These are phyloP conservation scores for Acanthochlamys bracteata DNA, from an alignment of 106 monocot species.

Conservation along the genomic window DNA sequence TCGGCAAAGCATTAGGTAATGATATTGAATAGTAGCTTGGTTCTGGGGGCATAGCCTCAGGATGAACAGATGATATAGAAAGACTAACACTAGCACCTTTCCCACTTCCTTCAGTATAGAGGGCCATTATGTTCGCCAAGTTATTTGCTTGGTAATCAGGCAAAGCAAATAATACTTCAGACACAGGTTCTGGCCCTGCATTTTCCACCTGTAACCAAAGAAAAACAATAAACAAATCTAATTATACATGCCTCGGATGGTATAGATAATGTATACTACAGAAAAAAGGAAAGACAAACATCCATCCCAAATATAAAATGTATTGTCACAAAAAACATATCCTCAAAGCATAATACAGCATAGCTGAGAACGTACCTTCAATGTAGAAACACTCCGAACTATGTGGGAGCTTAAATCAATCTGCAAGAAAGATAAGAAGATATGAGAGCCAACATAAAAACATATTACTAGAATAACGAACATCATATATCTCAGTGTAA, in stretches of 20 bases:
- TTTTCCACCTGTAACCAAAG: constrained; percentile 66
- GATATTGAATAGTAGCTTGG: constrained; percentile 69
- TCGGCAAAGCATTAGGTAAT: constrained; percentile 43
- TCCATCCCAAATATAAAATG: not conserved
- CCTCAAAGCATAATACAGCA: not conserved
- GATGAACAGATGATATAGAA: constrained; percentile 31
- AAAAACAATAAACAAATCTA: not conserved
- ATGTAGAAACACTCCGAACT: constrained; percentile 35
- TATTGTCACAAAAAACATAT: not conserved
- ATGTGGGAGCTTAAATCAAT: constrained; percentile 70
- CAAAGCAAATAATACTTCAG: constrained; percentile 62
- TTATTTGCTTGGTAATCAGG: constrained; percentile 74
- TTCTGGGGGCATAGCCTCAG: constrained; percentile 53
- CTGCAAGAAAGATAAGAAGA: constrained; percentile 19
- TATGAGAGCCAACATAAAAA: no score
- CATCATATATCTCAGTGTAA: no score
- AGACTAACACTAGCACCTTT: constrained; percentile 41
- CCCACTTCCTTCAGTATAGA: constrained; percentile 48
- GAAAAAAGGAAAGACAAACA: not conserved
- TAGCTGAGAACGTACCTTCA: constrained; percentile 37
- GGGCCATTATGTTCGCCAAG: constrained; percentile 56
- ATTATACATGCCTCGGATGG: not conserved
- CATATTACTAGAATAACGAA: no score
- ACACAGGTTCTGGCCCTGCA: constrained; percentile 37
- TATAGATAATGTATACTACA: not conserved